Base-by-base conservation (phyloP, 306 rosid genomes). In the Fagus crenata region DNA sequence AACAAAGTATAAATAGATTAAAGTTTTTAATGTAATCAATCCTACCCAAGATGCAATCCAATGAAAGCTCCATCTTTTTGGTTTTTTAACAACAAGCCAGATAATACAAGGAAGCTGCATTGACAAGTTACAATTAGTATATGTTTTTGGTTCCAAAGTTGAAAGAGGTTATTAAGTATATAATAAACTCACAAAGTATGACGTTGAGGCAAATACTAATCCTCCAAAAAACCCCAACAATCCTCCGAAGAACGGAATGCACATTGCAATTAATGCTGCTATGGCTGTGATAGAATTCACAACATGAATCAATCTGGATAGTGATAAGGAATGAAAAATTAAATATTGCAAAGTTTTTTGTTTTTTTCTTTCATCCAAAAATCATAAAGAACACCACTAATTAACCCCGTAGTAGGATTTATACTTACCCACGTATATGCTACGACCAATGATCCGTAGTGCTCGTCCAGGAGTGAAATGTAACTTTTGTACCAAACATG, bases 201-300 rank as follows among this genome's bases (percentile, higher is more conserved):
- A 87, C 49, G 97, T 87, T 42, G 92, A 85, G 22, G 93, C n/a
- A 80, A 86, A 91, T 11, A 89, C 91, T 12, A 91, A 72, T 67
- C 97, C 97, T 46, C 97, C 97, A 43, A 91, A 91, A 63, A 91
- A 85, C 6, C 97, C 93, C 60, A 89, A 58, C 49, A 91, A 39
- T 58, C 93, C 97, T 82, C 97, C 93, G 49, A 91, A 91, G 59
- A 91, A 91, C 28, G 97, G 97, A 77, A 91, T n/a, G 43, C 86
- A 80, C 13, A 91, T 64, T n/a, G 75, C 88, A 41, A 91, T 4
- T 6, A 91, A 32, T 28, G 89, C 92, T 2, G 77, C 84, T 3
- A 43, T 1, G 46, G 39, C 97, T 91, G 75, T 56, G 42, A 22
- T 46, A 46, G 8, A 37, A 71, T 17, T 18, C 33, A 74, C 15